Evolutionary conservation across 1,284 basidiomycete genomes (phyloP), one percentile per base, ranked within the genome.

Genomic region (Cryptococcus wingfieldii): DNA sequence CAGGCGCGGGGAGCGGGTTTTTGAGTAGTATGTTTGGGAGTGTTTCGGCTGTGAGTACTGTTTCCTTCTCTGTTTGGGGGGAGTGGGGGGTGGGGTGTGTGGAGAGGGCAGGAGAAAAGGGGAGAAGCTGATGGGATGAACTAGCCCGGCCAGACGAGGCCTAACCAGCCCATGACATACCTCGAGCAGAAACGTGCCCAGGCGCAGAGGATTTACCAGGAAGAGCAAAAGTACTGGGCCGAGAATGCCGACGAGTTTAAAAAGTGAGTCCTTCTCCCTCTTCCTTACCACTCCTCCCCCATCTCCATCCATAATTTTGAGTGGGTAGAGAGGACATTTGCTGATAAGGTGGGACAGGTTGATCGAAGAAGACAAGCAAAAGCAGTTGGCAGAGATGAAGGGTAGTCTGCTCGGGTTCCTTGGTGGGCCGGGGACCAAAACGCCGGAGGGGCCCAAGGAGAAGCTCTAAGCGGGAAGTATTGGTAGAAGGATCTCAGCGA

Each of bases 141-240:
- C 34, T 51, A 69, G 66, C 62, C 66, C 38, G 65, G 66, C 16
- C 62, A 60, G 55, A 50, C 59, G 7, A 62, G 65, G 60, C 72
- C 73, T 12, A 71, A 62, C 52, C 71, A 84, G 50, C 89, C 88
- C 1, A 84, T 82, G 48, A 94, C 91, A 0, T 92, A 92, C 74
- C 85, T 97, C 48, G 96, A 98, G 71, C 83, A 85, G 68, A 93
- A 94, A 74, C 87, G 95, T 10, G 81, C 83, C 42, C 87, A 95
- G 67, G 92, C 90, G 7, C 91, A 97, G 72, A 78, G 81, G 56
- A 83, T 84, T 51, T 98, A 96, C 76, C 78, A 81, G 60, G 87
- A 92, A 61, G 94, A 98, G 73, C 88, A 89, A 70, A 87, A 89
- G 62, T 96, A 92, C 77, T 86, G 95, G 71, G 79, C 79, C 42